Conservation (phyloP, 2,329 filamentous ascomycete species). For the Ophiocordyceps polyrhachis-furcata region DNA sequence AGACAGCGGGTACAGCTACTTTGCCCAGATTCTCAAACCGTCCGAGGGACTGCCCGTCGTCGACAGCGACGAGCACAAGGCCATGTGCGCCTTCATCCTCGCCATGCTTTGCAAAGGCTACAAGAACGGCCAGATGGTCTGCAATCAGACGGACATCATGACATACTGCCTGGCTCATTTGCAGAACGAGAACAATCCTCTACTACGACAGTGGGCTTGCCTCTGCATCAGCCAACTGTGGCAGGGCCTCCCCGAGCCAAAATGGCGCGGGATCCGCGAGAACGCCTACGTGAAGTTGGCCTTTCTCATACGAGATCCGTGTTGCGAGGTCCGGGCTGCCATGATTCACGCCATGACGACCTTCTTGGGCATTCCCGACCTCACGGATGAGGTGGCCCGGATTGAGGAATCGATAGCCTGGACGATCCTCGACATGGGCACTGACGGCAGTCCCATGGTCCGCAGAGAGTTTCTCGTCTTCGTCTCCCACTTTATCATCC, state of each 20-base stretch:
- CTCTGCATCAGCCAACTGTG: conserved; percentile 90
- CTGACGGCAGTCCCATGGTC: conserved; percentile 86
- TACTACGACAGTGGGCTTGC: conserved; percentile 89
- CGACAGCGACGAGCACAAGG: conserved; percentile 85
- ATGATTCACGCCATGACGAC: conserved; percentile 88
- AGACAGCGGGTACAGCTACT: conserved; percentile 94
- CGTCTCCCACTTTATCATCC: conserved; percentile 74
- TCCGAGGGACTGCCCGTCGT: conserved; percentile 66
- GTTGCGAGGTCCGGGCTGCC: conserved; percentile 80
- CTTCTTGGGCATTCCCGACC: conserved; percentile 81
- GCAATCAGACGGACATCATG: conserved; percentile 79
- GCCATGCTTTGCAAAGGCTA: conserved; percentile 95
- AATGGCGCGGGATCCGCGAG: conserved; percentile 86
- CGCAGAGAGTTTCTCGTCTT: conserved; percentile 87
- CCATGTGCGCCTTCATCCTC: conserved; percentile 97
- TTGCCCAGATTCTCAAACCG: conserved; percentile 79
- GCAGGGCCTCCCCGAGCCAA: conserved; percentile 78
- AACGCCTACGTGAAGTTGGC: conserved; percentile 69
- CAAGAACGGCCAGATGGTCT: conserved; percentile 78
- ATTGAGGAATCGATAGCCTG: conserved; percentile 84
- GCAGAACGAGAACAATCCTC: conserved; percentile 66
- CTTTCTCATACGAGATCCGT: conserved; percentile 63
- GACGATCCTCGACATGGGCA: conserved; percentile 76
- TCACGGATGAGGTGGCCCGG: conserved; percentile 77
- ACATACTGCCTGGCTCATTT: conserved; percentile 72